These are phyloP conservation scores for Breviolum minutum DNA, from an alignment of 73 alveolate species.

Conservation along the genomic window DNA sequence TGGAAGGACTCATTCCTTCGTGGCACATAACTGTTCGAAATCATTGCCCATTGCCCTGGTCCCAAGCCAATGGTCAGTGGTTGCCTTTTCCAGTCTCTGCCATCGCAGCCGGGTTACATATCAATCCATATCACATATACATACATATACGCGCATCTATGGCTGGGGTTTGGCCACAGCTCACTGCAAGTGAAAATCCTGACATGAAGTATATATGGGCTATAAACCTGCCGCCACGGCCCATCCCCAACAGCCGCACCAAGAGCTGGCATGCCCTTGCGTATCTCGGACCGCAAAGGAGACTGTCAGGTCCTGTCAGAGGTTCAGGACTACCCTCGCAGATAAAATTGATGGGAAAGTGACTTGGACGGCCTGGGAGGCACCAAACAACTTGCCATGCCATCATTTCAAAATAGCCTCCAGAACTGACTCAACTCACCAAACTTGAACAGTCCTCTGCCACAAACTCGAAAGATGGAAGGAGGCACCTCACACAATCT, in stretches of 20 bases:
- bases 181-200: too few relatives aligned
- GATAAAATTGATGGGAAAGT: too few relatives aligned
- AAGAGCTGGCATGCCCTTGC: slow-evolving; percentile 81
- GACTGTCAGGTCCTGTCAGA: slow-evolving; percentile 49
- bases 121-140: too few relatives aligned
- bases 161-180: too few relatives aligned
- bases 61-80: too few relatives aligned
- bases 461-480: slow-evolving; percentile 65
- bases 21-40: too few relatives aligned
- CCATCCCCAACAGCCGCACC: slow-evolving; percentile 13
- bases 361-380: too few relatives aligned
- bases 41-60: too few relatives aligned
- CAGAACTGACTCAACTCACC: background rate
- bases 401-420: background rate
- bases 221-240: background rate
- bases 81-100: too few relatives aligned
- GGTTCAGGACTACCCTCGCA: background rate
- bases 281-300: slow-evolving; percentile 82
- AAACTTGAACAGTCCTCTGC: slow-evolving; percentile 19
- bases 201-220: background rate
- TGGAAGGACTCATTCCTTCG: too few relatives aligned
- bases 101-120: too few relatives aligned
- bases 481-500: slow-evolving; percentile 9
- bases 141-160: too few relatives aligned
- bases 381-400: background rate